Evolutionary conservation across 192 early-diverging fungal species (phyloP), one percentile per base, ranked within the genome.

Genomic region (Podila verticillata): DNA sequence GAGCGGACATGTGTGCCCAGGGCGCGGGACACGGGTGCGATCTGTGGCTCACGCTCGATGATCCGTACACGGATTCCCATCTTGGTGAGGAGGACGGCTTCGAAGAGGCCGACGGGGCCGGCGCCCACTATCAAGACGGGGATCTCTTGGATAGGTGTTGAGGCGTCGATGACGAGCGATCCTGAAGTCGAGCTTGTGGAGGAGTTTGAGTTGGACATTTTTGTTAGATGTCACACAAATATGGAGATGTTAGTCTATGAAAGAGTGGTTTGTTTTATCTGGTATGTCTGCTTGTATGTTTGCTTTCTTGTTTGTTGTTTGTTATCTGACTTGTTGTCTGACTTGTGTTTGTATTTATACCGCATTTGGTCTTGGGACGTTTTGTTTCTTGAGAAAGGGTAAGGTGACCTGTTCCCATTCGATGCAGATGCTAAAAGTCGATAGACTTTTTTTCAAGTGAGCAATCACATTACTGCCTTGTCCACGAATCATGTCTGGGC

Each of bases 111-210:
- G 5, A 56, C 35, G 22, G 77, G 77, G 15, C 77, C 77, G 20
- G 70, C 77, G 20, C 77, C 77, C 0, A 65, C 72, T 56, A 80
- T 80, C 44, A 80, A 61, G 44, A 80, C 77, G 12, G 77, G 77
- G 29, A 67, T 44, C 10, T 17, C 39, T 44, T 44, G 39, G 3
- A 17, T 17, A 1, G 39, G 39, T 15, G 15, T 44, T 4, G 39
- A 44, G 39, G 39, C 13, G 39, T 44, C 39, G 15, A 44, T 26
- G 12, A 51, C 65, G 49, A 56, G 32, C 7, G 58, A 12, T 0
- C 47, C 6, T 12, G 30, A 8, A 4, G 39, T 4, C 13, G 39
- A 44, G 13, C 17, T 17, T 44, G 10, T 44, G 7, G 60, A 70
- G 2, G 65, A 31, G 8, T 47, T 12, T 44, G 9, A 3, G 10